Evolutionary conservation across 768 basidiomycete genomes (phyloP).

Genomic region (Boletus rufocinnamomeus): DNA sequence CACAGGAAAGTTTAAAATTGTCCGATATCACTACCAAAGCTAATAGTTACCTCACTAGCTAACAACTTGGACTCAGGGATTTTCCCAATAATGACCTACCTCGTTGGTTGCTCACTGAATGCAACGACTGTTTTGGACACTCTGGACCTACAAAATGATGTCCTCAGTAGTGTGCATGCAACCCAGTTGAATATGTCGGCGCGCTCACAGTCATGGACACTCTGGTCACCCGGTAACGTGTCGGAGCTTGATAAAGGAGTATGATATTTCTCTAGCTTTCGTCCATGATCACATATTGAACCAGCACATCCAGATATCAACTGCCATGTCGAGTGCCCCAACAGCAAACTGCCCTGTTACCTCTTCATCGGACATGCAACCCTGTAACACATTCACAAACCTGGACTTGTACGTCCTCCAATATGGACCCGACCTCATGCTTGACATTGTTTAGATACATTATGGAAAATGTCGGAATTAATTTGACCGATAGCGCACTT

Average conservation of each 20-base stretch:
- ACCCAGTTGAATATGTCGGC: not conserved
- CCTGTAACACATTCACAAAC: not conserved
- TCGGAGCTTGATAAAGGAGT: not conserved
- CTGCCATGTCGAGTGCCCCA: not conserved
- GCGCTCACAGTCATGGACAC: not conserved
- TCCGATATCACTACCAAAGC: not conserved
- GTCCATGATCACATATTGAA: not conserved
- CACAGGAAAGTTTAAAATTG: not conserved
- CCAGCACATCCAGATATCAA: not conserved
- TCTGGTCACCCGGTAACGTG: not conserved
- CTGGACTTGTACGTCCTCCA: not conserved
- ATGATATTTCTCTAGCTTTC: not conserved
- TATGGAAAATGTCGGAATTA: too few relatives aligned
- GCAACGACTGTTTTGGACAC: not conserved
- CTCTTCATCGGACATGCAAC: not conserved
- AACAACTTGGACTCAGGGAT: not conserved
- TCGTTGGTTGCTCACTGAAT: not conserved
- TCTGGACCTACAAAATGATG: not conserved
- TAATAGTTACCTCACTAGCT: not conserved
- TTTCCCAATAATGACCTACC: not conserved
- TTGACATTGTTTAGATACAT: not conserved
- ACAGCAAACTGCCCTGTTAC: not conserved
- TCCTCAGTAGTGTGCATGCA: not conserved
- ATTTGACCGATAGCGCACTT: too few relatives aligned
- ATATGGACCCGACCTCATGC: not conserved